Percentiles rank a stretch among this genome's conserved stretches.
Conservation (phyloP, 2,329 filamentous ascomycete species). For the Eutypa lata region DNA sequence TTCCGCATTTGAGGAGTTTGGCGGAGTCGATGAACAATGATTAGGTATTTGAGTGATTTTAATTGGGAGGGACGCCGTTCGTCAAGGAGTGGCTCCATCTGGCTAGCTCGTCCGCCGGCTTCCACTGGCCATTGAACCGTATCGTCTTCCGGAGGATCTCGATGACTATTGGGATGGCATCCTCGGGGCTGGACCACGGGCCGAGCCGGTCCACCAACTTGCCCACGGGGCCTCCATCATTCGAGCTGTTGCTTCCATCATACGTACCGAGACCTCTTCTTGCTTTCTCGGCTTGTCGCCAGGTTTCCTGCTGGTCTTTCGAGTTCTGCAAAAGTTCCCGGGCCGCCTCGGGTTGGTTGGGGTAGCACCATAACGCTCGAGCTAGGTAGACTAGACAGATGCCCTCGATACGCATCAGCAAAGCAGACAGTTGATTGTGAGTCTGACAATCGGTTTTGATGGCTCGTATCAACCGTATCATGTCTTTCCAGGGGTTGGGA, state of each 20-base stretch:
- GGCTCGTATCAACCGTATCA: constrained; percentile 22
- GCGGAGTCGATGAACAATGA: too few species aligned
- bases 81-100: constrained; percentile 16
- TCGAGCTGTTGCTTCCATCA: constrained; percentile 18
- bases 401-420: constrained; percentile 27
- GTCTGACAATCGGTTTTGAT: constrained; percentile 21
- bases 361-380: constrained; percentile 20
- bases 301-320: constrained; percentile 26
- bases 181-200: constrained; percentile 28
- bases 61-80: constrained; percentile 18
- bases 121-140: constrained; percentile 21
- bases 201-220: constrained; percentile 30
- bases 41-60: too few species aligned
- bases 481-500: constrained; percentile 23
- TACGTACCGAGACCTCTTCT: constrained; percentile 22
- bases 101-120: constrained; percentile 22
- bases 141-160: constrained; percentile 26
- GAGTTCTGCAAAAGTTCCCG: constrained; percentile 15
- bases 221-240: constrained; percentile 25
- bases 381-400: constrained; percentile 23
- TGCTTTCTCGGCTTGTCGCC: constrained; percentile 22
- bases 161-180: constrained; percentile 23
- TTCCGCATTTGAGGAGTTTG: too few species aligned
- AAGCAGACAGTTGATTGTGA: constrained; percentile 17
- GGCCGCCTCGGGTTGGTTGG: constrained; percentile 16